A percentile compares a stretch with the other conserved stretches of the same genome.
Evolutionary conservation across 2,329 filamentous ascomycete species (phyloP).

Genomic region (Ophiostoma montium): DNA sequence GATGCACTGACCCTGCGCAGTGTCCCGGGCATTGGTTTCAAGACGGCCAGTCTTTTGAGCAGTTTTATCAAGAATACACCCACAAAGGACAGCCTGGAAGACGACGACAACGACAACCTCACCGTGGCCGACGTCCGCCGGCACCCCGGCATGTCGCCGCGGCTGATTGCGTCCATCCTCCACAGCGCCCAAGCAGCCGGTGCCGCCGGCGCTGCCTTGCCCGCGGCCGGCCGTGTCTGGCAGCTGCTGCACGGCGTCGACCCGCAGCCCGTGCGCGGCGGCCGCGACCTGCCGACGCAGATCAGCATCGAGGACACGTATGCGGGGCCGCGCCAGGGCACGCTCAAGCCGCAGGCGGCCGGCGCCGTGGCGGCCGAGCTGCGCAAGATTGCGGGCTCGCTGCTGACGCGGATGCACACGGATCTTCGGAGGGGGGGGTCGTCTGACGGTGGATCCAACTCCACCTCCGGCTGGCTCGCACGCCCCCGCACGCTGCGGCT

Average conservation of each 20-base stretch:
- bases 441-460: constrained; percentile 44
- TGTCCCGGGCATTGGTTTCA: constrained; percentile 76
- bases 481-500: constrained; percentile 70
- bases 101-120: constrained; percentile 17
- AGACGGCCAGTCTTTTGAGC: constrained; percentile 44
- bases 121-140: constrained; percentile 52
- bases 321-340: constrained; percentile 49
- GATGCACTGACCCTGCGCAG: constrained; percentile 63
- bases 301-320: constrained; percentile 96
- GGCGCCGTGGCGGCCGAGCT: constrained; percentile 55
- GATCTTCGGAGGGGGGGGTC: constrained; percentile 48
- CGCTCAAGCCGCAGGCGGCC: constrained; percentile 39
- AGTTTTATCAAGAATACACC: constrained; percentile 28
- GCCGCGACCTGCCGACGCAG: constrained; percentile 61
- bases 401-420: constrained; percentile 63
- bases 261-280: constrained; percentile 55
- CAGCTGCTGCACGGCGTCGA: constrained; percentile 70
- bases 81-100: constrained; percentile 12
- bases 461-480: constrained; percentile 26
- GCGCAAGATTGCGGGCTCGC: constrained; percentile 48
- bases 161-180: constrained; percentile 53
- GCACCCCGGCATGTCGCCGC: constrained; percentile 47
- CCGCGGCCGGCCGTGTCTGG: constrained; percentile 54
- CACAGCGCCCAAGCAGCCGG: constrained; percentile 32
- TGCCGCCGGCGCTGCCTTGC: constrained; percentile 25